A percentile compares a stretch with the other conserved stretches of the same genome.
Conservation (phyloP, 1,139 yeast species). For the Wickerhamomyces sp. region DNA sequence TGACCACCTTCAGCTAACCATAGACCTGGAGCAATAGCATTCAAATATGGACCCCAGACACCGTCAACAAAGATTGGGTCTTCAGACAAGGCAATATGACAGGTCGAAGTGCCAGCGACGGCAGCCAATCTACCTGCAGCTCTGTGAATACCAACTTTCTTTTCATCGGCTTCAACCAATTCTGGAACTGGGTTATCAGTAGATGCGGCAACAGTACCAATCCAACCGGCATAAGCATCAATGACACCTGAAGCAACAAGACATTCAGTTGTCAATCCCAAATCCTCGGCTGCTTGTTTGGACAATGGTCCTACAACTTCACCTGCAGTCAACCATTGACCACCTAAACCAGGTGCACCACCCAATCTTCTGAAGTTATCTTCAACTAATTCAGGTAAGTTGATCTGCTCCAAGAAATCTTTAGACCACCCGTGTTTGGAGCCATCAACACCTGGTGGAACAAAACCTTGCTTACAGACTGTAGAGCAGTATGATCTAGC, state of each 20-base stretch:
- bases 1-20: constrained; percentile 99
- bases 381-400: constrained; percentile 69
- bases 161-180: constrained; percentile 86
- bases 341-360: constrained; percentile 71
- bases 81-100: constrained; percentile 85
- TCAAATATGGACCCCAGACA: constrained; percentile 98
- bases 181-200: constrained; percentile 98
- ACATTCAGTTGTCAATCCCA: constrained; percentile 76
- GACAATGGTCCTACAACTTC: constrained; percentile 75
- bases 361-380: constrained; percentile 79
- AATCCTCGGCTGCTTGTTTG: constrained; percentile 64
- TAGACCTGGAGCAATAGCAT: constrained; percentile 78
- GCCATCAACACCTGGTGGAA: constrained; percentile 86
- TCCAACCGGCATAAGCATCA: constrained; percentile 98
- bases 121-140: constrained; percentile 90
- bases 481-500: constrained; percentile 85
- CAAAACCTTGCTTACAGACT: constrained; percentile 93
- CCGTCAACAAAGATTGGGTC: constrained; percentile 90
- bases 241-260: constrained; percentile 93
- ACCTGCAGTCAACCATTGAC: constrained; percentile 79
- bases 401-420: constrained; percentile 64
- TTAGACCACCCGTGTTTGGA: constrained; percentile 86
- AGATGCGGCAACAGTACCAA: constrained; percentile 94
- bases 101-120: constrained; percentile 97
- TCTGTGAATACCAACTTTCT: constrained; percentile 42